A percentile compares a stretch with the other conserved stretches of the same genome.
phyloP scores from a whole-genome alignment of 805 yeast species.

The Saturnispora diversa region DNA sequence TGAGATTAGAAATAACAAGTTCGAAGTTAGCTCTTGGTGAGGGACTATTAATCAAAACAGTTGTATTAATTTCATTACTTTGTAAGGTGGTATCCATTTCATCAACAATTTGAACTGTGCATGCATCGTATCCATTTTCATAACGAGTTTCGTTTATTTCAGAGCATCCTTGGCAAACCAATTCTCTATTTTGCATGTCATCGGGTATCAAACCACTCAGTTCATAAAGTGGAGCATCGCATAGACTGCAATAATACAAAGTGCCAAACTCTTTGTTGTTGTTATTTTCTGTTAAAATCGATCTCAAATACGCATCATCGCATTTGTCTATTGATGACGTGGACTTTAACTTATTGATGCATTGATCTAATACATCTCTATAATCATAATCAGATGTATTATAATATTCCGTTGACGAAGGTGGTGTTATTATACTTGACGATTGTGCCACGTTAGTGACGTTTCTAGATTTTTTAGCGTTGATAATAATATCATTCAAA shows the following conservation, averaged over 20 bases:
- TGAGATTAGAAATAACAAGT: constrained; percentile 6
- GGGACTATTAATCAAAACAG: background rate
- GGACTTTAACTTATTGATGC: constrained; percentile 14
- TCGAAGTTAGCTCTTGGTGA: background rate
- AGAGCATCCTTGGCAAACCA: constrained; percentile 57
- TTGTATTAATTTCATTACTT: constrained; percentile 3
- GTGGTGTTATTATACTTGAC: constrained; percentile 11
- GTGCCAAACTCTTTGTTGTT: background rate
- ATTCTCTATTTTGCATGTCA: constrained; percentile 34
- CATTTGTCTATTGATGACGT: constrained; percentile 27
- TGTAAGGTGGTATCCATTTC: constrained; percentile 9
- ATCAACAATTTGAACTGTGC: constrained; percentile 8
- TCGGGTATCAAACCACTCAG: constrained; percentile 34
- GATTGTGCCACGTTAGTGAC: background rate
- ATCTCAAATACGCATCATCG: constrained; percentile 28
- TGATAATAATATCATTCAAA: background rate
- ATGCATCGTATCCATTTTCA: background rate
- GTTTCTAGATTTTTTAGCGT: background rate
- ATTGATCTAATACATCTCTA: constrained; percentile 15
- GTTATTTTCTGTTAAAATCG: constrained; percentile 5
- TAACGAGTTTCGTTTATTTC: background rate
- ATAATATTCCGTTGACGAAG: constrained; percentile 17
- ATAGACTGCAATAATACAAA: constrained; percentile 51
- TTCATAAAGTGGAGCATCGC: constrained; percentile 64
- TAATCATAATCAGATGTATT: constrained; percentile 1